Evolutionary conservation across 805 yeast genomes (phyloP).

Genomic region (Priceomyces castillae): DNA sequence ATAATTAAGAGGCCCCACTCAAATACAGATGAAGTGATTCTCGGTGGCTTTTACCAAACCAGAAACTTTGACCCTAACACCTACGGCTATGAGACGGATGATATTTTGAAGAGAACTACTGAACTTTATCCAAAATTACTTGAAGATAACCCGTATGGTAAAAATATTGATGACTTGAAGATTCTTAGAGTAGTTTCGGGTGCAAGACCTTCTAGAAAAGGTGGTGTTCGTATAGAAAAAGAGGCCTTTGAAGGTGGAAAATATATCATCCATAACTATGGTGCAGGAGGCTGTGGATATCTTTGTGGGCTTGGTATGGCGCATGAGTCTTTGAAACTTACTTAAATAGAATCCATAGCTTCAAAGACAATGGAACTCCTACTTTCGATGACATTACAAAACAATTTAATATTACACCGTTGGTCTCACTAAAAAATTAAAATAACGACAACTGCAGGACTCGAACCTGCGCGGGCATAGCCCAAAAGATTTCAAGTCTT

Average conservation of each 20-base stretch:
- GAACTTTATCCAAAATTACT: constrained; percentile 50
- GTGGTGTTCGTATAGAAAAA: constrained; percentile 69
- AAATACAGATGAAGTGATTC: constrained; percentile 28
- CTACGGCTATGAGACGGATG: constrained; percentile 53
- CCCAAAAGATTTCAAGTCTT: constrained; percentile 49
- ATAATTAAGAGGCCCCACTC: constrained; percentile 23
- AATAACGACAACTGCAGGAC: constrained; percentile 46
- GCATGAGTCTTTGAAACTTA: constrained; percentile 29
- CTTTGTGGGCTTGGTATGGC: constrained; percentile 67
- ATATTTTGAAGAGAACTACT: constrained; percentile 59
- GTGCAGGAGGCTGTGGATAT: constrained; percentile 65
- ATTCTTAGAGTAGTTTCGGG: constrained; percentile 70
- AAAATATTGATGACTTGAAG: constrained; percentile 40
- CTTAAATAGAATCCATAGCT: too few species aligned
- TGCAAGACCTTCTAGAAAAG: constrained; percentile 70
- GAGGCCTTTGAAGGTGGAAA: constrained; percentile 37
- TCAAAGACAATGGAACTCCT: too few species aligned
- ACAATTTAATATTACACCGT: too few species aligned
- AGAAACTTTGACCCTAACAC: constrained; percentile 64
- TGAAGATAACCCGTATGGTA: constrained; percentile 29
- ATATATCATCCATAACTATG: constrained; percentile 61
- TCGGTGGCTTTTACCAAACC: constrained; percentile 73
- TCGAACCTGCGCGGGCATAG: constrained; percentile 51
- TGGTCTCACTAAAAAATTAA: background rate
- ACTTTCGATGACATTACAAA: too few species aligned